phyloP scores from a whole-genome alignment of 495 filamentous ascomycete species.

The Hypoxylon trugodes region DNA sequence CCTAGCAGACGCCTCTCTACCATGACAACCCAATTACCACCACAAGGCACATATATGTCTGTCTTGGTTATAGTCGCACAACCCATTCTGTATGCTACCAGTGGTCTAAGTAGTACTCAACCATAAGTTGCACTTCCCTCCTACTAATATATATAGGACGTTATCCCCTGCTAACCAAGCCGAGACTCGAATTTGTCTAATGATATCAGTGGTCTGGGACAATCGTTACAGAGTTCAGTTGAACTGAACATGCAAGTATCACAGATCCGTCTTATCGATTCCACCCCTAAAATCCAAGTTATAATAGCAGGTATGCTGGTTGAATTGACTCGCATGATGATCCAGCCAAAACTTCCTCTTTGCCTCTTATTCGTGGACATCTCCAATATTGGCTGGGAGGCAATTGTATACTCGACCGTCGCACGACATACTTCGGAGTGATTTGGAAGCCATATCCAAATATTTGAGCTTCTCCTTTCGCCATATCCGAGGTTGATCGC shows the following conservation, averaged over 20 bases:
- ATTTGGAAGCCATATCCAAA: neutral
- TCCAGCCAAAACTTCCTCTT: no score
- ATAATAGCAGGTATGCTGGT: no score
- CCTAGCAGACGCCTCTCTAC: conserved; percentile 10
- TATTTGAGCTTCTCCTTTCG: conserved; percentile 17
- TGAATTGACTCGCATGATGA: no score
- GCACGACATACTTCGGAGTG: neutral
- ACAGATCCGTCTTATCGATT: no score
- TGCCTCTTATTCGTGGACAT: no score
- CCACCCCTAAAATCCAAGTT: no score
- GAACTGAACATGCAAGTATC: no score
- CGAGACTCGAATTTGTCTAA: no score
- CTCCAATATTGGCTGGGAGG: neutral
- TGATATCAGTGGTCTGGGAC: no score
- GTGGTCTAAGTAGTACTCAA: neutral
- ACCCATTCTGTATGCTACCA: neutral
- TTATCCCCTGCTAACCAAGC: no score
- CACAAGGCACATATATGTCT: neutral
- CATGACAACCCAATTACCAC: conserved; percentile 7
- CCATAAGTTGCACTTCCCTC: neutral
- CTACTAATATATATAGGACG: no score
- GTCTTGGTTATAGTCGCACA: conserved; percentile 13
- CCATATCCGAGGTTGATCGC: conserved; percentile 20
- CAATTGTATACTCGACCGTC: neutral
- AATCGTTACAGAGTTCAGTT: no score